Evolutionary conservation across 805 yeast species (phyloP), one percentile per base, ranked within the genome.

Genomic region (Kregervanrija pseudodelftensis): DNA sequence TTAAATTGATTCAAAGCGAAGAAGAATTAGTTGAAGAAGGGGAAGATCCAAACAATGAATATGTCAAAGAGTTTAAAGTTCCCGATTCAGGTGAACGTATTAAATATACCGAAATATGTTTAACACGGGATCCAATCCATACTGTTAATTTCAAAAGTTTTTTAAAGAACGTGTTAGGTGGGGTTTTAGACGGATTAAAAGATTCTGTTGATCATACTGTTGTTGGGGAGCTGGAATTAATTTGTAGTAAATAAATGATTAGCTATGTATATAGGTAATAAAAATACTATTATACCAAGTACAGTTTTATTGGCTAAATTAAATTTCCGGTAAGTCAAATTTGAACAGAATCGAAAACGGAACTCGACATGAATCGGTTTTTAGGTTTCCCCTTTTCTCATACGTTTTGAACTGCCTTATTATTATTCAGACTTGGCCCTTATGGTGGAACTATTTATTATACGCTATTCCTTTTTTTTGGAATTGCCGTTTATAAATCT

Each of bases 51-150:
- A 59, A 54, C 16, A 53, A 58, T 36, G 67, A 58, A 42, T 58
- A 56, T 37, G 57, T 45, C 15, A 32, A 41, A 35, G 65, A 58
- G 39, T 58, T 52, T 46, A 49, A 37, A 30, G 22, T 57, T 5
- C 61, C 64, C 4, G 59, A 59, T 10, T 65, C 66, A 4, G 61
- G 73, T 12, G 81, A 77, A 48, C 69, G 66, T 51, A 39, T 64
- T 9, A 61, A 80, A 45, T 67, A 63, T 45, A 70, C 69, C 44
- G 58, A 63, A 31, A 49, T 71, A 8, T 51, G 65, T 3, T 63
- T 67, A 37, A 47, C 42, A 0, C 53, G 52, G 15, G 86, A 81
- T 54, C 77, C 81, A 1, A 77, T 78, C 8, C 80, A 76, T 56
- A 70, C 65, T 13, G 70, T 79, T 8, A 70, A 74, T 39, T 56